A percentile compares a stretch with the other conserved stretches of the same genome.
Evolutionary conservation across 352 stramenopile genomes (phyloP).

Genomic region (Phytophthora multivora): DNA sequence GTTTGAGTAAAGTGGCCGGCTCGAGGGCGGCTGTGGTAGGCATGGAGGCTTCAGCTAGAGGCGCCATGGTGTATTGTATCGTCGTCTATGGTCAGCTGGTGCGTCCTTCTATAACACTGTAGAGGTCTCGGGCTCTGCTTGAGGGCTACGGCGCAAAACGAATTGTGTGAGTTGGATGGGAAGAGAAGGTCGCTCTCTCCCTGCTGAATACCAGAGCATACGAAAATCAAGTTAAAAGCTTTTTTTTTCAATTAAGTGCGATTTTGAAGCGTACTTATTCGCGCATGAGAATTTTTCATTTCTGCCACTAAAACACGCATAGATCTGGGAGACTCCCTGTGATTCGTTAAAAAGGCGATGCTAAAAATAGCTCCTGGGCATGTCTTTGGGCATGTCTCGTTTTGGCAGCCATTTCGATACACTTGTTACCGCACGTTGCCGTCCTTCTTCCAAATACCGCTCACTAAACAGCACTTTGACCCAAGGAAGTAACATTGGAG

Average conservation of each 20-base stretch:
- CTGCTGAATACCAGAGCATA: conserved; percentile 5
- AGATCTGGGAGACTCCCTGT: background rate
- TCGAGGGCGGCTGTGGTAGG: conserved; percentile 5
- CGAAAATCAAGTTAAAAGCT: conserved; percentile 7
- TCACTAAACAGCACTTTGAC: no score
- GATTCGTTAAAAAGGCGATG: conserved; percentile 2
- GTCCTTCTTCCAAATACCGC: no score
- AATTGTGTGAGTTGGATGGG: conserved; percentile 30
- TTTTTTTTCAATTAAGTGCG: background rate
- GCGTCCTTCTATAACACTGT: conserved; percentile 24
- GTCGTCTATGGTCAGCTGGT: conserved; percentile 28
- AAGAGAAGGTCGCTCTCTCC: conserved; percentile 23
- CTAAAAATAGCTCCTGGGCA: background rate
- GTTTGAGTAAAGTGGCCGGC: conserved; percentile 21
- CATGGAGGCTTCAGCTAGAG: conserved; percentile 31
- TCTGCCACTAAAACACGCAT: conserved; percentile 6
- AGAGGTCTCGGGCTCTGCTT: conserved; percentile 11
- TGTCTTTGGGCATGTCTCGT: conserved; percentile 22
- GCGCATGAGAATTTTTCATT: conserved; percentile 16
- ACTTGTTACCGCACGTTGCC: no score
- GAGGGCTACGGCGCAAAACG: conserved; percentile 28
- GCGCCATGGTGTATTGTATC: conserved; percentile 35
- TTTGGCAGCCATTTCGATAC: conserved; percentile 2
- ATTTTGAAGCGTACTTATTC: background rate
- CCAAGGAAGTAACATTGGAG: no score